These are phyloP conservation scores for Colletotrichum sp. DNA, from an alignment of 2,329 filamentous ascomycete species.

Conservation along the genomic window DNA sequence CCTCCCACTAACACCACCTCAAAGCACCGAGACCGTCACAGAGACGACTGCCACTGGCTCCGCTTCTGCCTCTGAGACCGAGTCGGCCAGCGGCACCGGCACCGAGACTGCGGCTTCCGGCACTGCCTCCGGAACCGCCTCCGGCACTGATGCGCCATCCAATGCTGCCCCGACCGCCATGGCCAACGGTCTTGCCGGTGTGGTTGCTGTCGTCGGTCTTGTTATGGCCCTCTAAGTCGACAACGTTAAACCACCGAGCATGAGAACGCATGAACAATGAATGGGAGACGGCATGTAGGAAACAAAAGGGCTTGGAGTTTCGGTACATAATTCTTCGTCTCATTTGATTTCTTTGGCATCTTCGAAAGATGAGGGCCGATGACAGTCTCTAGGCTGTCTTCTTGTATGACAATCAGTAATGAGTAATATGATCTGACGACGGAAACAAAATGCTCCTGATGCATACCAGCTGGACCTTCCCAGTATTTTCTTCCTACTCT, in stretches of 20 bases:
- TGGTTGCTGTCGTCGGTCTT: slow-evolving; percentile 3
- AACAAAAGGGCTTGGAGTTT: neutral
- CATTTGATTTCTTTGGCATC: neutral
- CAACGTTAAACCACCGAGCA: neutral
- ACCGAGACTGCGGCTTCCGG: slow-evolving; percentile 3
- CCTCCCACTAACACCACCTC: neutral
- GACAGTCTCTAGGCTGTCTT: neutral
- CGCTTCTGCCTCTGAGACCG: neutral
- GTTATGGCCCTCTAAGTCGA: neutral
- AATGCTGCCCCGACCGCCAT: neutral
- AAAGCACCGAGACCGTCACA: slow-evolving; percentile 7
- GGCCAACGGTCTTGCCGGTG: neutral
- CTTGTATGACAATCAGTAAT: neutral
- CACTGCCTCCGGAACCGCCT: neutral
- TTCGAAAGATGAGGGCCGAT: neutral
- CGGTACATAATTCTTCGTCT: neutral
- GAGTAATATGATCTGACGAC: neutral
- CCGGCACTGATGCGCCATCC: slow-evolving; percentile 6
- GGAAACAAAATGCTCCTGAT: neutral
- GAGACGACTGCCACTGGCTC: neutral
- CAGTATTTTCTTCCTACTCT: neutral
- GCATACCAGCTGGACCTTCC: neutral
- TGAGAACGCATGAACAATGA: neutral
- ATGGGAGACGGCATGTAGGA: neutral
- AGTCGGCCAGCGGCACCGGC: neutral